These are phyloP conservation scores for Phaffomyces antillensis DNA, from an alignment of 805 yeast genomes.

Conservation along the genomic window DNA sequence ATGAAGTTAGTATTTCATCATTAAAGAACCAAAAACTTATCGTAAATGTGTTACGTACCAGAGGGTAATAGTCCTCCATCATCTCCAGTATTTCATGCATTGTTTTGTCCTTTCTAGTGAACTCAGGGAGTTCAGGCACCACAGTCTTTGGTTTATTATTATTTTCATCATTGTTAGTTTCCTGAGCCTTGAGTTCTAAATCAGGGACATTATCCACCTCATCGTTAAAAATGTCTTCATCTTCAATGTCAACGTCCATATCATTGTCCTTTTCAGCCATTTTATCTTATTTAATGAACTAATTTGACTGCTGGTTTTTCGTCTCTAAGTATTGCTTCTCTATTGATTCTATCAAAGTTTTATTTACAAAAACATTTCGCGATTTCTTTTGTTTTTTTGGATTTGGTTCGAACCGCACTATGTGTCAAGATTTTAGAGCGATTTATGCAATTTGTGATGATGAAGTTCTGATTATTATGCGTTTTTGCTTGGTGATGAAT, in stretches of 20 bases:
- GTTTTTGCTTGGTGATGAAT: too few relatives aligned
- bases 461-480: too few relatives aligned
- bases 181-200: constrained; percentile 1
- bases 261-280: neutral
- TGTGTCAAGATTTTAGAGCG: too few relatives aligned
- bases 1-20: neutral
- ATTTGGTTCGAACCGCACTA: too few relatives aligned
- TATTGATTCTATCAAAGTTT: too few relatives aligned
- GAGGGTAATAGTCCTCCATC: constrained; percentile 93
- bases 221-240: constrained; percentile 21
- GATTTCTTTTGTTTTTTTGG: too few relatives aligned
- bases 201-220: constrained; percentile 10
- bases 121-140: constrained; percentile 48
- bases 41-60: constrained; percentile 24
- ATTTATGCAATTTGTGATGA: too few relatives aligned
- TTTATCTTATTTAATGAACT: neutral
- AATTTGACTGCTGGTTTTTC: too few relatives aligned
- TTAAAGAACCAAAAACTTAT: too few relatives aligned
- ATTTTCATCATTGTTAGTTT: constrained; percentile 14
- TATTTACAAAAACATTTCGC: neutral
- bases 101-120: constrained; percentile 73
- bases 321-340: too few relatives aligned
- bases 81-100: constrained; percentile 75
- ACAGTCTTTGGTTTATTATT: constrained; percentile 6
- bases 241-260: constrained; percentile 21